These are phyloP conservation scores for Volvariella volvacea DNA, from an alignment of 1,284 basidiomycete species.

Conservation along the genomic window DNA sequence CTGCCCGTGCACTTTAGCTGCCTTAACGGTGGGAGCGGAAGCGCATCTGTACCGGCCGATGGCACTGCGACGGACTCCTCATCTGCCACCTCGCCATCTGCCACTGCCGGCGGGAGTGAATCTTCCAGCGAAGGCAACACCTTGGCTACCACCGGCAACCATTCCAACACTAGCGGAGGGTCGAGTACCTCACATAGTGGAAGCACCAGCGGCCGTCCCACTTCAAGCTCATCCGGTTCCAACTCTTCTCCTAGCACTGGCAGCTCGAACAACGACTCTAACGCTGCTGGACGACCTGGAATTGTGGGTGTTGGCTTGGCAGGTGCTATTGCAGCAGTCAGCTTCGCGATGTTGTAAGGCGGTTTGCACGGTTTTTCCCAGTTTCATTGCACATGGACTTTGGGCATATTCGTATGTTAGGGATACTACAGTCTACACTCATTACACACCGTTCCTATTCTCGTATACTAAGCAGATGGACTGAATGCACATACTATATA, in stretches of 20 bases:
- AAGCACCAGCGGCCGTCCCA: too few species aligned
- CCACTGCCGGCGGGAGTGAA: conserved; percentile 11
- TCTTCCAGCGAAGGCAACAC: too few species aligned
- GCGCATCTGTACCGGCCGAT: not conserved
- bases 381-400: not conserved
- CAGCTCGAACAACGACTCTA: not conserved
- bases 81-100: not conserved
- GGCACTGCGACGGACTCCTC: not conserved
- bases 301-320: not conserved
- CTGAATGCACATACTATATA: too few species aligned
- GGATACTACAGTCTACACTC: not conserved
- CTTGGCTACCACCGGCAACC: too few species aligned
- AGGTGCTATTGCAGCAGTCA: not conserved
- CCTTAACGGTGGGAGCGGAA: not conserved
- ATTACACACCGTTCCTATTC: not conserved
- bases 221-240: too few species aligned
- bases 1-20: not conserved
- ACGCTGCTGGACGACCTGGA: not conserved
- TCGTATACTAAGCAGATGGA: not conserved
- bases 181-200: too few species aligned
- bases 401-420: not conserved
- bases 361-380: not conserved
- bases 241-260: not conserved
- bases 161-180: too few species aligned
- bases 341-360: not conserved